Evolutionary conservation across 495 filamentous ascomycete species (phyloP).

Genomic region (Daldinia childiae): DNA sequence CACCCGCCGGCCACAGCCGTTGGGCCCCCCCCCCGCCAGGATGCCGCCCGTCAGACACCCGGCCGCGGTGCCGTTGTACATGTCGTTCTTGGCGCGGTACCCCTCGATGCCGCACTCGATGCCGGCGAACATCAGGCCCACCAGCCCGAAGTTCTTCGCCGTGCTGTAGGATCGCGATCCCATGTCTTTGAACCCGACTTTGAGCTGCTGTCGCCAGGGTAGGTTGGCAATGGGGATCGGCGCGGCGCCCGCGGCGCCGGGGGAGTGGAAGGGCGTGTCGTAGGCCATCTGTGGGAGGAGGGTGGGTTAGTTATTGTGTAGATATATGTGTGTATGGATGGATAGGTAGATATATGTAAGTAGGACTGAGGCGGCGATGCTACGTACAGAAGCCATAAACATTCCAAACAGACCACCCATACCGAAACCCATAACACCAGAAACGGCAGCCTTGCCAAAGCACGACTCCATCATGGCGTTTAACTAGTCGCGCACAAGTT

Average conservation of each 20-base stretch:
- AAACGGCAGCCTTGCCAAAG: constrained; percentile 80
- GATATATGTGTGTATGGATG: too few species aligned
- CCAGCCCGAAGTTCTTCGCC: constrained; percentile 93
- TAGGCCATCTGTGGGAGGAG: constrained; percentile 77
- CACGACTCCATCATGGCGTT: constrained; percentile 88
- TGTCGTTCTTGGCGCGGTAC: constrained; percentile 89
- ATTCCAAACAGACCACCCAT: constrained; percentile 92
- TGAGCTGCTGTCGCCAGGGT: constrained; percentile 82
- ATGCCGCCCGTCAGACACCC: constrained; percentile 93
- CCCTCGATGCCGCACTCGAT: constrained; percentile 97
- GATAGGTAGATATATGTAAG: background rate
- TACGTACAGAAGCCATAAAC: constrained; percentile 89
- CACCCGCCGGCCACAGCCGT: constrained; percentile 91
- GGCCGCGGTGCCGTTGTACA: constrained; percentile 85
- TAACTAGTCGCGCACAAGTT: constrained; percentile 63
- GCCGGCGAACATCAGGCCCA: constrained; percentile 88
- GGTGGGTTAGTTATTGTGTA: constrained; percentile 27
- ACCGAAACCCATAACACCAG: constrained; percentile 87
- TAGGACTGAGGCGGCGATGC: background rate
- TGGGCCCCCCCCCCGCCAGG: constrained; percentile 85
- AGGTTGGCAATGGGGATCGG: constrained; percentile 70
- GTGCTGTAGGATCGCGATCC: constrained; percentile 81
- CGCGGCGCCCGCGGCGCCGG: constrained; percentile 66
- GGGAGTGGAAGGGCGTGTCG: constrained; percentile 79
- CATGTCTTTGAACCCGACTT: constrained; percentile 91